Evolutionary conservation across 2,329 filamentous ascomycete genomes (phyloP).

Genomic region (Epichloe gansuensis): DNA sequence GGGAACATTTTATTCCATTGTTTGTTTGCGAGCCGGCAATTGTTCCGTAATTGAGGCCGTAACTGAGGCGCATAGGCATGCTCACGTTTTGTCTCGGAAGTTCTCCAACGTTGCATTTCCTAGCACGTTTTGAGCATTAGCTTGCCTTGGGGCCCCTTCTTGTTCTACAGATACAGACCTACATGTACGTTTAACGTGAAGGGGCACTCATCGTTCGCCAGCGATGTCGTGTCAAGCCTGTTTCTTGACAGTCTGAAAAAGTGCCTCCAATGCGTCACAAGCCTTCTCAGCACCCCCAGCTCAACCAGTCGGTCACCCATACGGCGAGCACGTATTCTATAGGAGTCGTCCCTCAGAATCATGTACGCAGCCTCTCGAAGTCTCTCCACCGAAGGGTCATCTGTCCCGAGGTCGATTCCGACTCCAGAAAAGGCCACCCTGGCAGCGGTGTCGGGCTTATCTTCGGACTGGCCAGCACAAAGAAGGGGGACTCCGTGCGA

Average conservation of each 20-base stretch:
- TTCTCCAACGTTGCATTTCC: too few relatives aligned
- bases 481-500: slow-evolving; percentile 23
- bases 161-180: too few relatives aligned
- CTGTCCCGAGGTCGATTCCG: slow-evolving; percentile 25
- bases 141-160: too few relatives aligned
- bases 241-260: slow-evolving; percentile 2
- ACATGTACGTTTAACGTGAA: too few relatives aligned
- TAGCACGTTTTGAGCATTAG: too few relatives aligned
- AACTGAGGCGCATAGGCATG: too few relatives aligned
- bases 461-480: slow-evolving; percentile 24
- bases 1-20: too few relatives aligned
- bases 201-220: too few relatives aligned
- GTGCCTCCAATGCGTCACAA: slow-evolving; percentile 18
- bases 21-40: too few relatives aligned
- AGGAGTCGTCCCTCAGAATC: slow-evolving; percentile 16
- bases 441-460: slow-evolving; percentile 25
- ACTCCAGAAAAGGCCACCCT: slow-evolving; percentile 20
- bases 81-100: too few relatives aligned
- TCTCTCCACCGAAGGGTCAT: slow-evolving; percentile 17
- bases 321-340: slow-evolving; percentile 10
- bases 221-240: neutral
- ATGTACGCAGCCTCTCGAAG: slow-evolving; percentile 14
- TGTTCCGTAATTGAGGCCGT: too few relatives aligned
- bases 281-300: slow-evolving; percentile 18
- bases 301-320: slow-evolving; percentile 17